These are phyloP conservation scores for Claviceps digitariae DNA, from an alignment of 2,329 filamentous ascomycete species.

Conservation along the genomic window DNA sequence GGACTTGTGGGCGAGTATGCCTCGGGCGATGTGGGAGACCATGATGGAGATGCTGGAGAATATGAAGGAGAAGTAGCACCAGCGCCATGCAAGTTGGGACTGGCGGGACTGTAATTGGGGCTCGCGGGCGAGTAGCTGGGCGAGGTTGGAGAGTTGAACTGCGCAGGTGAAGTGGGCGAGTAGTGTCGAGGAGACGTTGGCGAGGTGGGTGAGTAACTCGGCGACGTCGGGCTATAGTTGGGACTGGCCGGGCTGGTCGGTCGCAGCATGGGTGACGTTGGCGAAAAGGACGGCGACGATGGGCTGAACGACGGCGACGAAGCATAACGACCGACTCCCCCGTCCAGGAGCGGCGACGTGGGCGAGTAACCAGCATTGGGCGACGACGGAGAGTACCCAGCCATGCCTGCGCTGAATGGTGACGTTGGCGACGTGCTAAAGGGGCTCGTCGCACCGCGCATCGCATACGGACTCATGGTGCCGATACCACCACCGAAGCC, in stretches of 20 bases:
- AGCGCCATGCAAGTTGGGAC: constrained; percentile 35
- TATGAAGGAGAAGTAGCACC: constrained; percentile 46
- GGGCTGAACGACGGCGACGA: constrained; percentile 51
- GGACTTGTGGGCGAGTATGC: constrained; percentile 52
- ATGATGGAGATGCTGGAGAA: constrained; percentile 59
- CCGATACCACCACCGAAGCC: constrained; percentile 31
- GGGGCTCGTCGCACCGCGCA: constrained; percentile 53
- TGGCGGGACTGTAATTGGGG: constrained; percentile 59
- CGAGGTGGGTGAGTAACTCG: constrained; percentile 50
- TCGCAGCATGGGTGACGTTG: constrained; percentile 45
- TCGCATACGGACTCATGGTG: constrained; percentile 51
- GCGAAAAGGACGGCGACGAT: constrained; percentile 50
- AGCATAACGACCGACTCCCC: constrained; percentile 38
- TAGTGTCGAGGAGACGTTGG: constrained; percentile 44
- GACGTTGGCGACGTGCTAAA: constrained; percentile 59
- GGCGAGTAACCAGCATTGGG: constrained; percentile 63
- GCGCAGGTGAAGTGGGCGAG: constrained; percentile 57
- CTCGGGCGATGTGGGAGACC: constrained; percentile 60
- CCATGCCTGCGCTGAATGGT: constrained; percentile 42
- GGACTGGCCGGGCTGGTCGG: constrained; percentile 42
- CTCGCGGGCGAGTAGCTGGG: constrained; percentile 59
- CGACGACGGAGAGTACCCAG: constrained; percentile 64
- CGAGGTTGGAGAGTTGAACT: constrained; percentile 63
- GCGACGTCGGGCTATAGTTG: constrained; percentile 52
- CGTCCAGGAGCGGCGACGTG: constrained; percentile 53